Percentiles rank a stretch among this genome's conserved stretches.
These are phyloP conservation scores for Scedosporium minutisporum DNA, from an alignment of 2,329 filamentous ascomycete species.

Conservation along the genomic window DNA sequence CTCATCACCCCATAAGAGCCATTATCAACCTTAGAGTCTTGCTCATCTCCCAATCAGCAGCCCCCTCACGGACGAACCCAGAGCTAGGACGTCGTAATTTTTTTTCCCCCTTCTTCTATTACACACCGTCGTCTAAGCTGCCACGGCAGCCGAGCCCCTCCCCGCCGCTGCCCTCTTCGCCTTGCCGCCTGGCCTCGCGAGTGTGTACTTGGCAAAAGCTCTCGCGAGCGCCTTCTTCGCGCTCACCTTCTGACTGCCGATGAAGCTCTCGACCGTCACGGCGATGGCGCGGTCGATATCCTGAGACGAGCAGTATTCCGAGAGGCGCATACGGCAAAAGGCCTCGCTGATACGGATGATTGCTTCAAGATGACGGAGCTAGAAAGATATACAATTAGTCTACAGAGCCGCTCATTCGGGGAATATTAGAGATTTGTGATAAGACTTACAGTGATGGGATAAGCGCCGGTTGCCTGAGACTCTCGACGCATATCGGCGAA, in stretches of 20 bases:
- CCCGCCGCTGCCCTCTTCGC: neutral
- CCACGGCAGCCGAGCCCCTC: neutral
- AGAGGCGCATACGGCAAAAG: slow-evolving; percentile 93
- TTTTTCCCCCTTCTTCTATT: neutral
- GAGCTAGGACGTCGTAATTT: neutral
- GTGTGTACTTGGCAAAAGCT: slow-evolving; percentile 90
- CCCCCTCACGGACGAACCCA: too few relatives aligned
- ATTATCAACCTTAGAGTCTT: neutral
- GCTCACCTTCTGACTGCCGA: slow-evolving; percentile 92
- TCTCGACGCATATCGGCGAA: slow-evolving; percentile 96
- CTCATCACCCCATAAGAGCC: too few relatives aligned
- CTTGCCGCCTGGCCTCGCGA: slow-evolving; percentile 37
- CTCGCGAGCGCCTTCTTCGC: slow-evolving; percentile 92
- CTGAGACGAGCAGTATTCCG: slow-evolving; percentile 79
- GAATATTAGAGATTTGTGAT: too few relatives aligned
- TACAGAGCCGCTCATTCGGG: neutral
- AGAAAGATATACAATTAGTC: slow-evolving; percentile 61
- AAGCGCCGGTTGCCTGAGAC: slow-evolving; percentile 85
- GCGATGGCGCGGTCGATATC: slow-evolving; percentile 97
- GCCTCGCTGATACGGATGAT: slow-evolving; percentile 97
- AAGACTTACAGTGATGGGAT: slow-evolving; percentile 81
- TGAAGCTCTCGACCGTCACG: slow-evolving; percentile 92
- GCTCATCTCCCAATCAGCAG: too few relatives aligned
- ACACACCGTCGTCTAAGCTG: neutral
- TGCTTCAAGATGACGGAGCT: slow-evolving; percentile 86